Evolutionary conservation across 83 land plant species (phyloP).

Genomic region (Picea abies): DNA sequence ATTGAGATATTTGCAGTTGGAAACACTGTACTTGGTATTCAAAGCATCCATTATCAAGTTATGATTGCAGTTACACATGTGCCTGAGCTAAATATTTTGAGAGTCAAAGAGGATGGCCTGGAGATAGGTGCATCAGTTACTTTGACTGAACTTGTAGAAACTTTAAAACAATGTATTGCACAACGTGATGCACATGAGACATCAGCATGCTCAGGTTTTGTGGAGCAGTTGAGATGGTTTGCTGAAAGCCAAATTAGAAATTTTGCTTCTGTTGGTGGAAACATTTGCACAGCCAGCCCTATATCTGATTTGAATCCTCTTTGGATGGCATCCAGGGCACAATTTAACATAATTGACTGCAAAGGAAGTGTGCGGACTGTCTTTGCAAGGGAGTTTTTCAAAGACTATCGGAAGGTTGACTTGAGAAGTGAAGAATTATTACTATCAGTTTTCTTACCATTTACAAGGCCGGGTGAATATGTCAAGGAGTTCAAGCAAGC

Average conservation of each 20-base stretch:
- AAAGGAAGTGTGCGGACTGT: conserved; percentile 58
- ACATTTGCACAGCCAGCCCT: conserved; percentile 97
- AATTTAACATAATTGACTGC: conserved; percentile 56
- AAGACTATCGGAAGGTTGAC: conserved; percentile 92
- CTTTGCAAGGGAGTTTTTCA: conserved; percentile 77
- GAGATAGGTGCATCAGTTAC: too few species aligned
- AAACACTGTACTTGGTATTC: too few species aligned
- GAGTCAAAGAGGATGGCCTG: too few species aligned
- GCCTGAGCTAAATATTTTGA: too few species aligned
- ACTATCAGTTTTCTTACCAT: conserved; percentile 81
- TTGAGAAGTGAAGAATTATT: conserved; percentile 66
- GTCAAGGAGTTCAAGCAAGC: conserved; percentile 99
- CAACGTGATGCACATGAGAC: too few species aligned
- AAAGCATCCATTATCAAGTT: too few species aligned
- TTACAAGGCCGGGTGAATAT: conserved; percentile 83
- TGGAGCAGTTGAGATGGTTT: conserved; percentile 94
- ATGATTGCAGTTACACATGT: too few species aligned
- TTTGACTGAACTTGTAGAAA: too few species aligned
- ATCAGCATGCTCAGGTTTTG: too few species aligned
- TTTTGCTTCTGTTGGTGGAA: conserved; percentile 96
- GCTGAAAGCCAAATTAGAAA: conserved; percentile 93
- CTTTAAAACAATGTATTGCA: too few species aligned
- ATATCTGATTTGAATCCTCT: conserved; percentile 98
- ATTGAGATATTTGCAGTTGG: too few species aligned
- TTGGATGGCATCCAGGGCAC: conserved; percentile 92